Evolutionary conservation across 176 grass and related monocot species (phyloP).

Genomic region (Aegilops bicornis): DNA sequence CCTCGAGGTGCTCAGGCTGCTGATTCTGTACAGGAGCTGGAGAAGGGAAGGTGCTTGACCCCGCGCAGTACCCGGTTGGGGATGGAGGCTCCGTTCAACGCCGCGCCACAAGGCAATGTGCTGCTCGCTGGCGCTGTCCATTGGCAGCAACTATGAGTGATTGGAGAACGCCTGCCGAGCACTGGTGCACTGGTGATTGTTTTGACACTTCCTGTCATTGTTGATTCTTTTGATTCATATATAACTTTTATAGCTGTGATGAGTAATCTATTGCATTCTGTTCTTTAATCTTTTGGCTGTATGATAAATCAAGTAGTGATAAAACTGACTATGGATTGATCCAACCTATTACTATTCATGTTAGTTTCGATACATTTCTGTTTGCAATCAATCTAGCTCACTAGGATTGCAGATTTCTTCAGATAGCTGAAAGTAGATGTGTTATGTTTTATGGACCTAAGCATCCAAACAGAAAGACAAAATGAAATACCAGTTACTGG

Average conservation of each 20-base stretch:
- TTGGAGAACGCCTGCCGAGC: background rate
- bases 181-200: background rate
- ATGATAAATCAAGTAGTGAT: background rate
- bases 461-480: background rate
- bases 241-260: no score
- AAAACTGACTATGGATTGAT: background rate
- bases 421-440: background rate
- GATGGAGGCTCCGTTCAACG: no score
- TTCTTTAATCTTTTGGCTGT: slow-evolving; percentile 25
- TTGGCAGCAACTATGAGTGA: slow-evolving; percentile 24
- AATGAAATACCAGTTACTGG: background rate
- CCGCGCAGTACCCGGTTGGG: background rate
- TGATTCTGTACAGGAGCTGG: slow-evolving; percentile 30
- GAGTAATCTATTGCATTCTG: background rate
- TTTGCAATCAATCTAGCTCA: background rate
- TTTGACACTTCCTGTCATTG: slow-evolving; percentile 21
- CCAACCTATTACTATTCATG: background rate
- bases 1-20: slow-evolving; percentile 43
- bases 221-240: slow-evolving; percentile 3
- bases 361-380: background rate
- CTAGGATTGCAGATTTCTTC: background rate
- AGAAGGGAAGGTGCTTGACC: slow-evolving; percentile 50
- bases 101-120: slow-evolving; percentile 30
- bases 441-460: background rate
- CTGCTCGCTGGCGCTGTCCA: slow-evolving; percentile 28